These are phyloP conservation scores for Hordeum marinum DNA, from an alignment of 176 grass and related monocot genomes.

Conservation along the genomic window DNA sequence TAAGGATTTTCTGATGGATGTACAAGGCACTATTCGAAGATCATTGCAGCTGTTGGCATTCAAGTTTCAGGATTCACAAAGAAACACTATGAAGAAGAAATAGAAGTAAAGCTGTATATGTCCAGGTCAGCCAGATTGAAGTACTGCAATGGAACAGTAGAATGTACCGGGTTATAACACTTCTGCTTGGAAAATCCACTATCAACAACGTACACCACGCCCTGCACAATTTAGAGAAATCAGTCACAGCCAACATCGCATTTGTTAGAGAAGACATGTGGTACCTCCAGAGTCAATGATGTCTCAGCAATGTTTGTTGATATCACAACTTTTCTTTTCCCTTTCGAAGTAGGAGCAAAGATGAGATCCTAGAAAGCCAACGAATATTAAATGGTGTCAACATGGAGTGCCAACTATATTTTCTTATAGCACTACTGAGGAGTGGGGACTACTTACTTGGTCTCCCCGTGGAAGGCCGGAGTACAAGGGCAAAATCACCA, in stretches of 20 bases:
- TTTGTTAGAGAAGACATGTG: conserved; percentile 2
- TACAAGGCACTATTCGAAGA: conserved; percentile 1
- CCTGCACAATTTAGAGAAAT: conserved; percentile 48
- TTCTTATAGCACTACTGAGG: not conserved
- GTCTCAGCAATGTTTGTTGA: conserved; percentile 99
- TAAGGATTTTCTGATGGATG: not conserved
- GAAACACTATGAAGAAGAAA: not conserved
- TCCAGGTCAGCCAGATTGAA: not conserved
- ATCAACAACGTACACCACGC: conserved; percentile 86
- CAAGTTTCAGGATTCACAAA: not conserved
- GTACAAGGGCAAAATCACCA: conserved; percentile 87
- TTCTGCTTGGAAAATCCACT: conserved; percentile 98
- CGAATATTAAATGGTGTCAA: conserved; percentile 21
- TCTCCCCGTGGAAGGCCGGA: conserved; percentile 85
- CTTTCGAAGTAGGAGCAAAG: conserved; percentile 73
- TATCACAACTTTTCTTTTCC: conserved; percentile 97
- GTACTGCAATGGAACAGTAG: conserved; percentile 4
- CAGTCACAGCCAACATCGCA: conserved; percentile 12
- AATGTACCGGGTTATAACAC: conserved; percentile 90
- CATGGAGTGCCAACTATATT: not conserved
- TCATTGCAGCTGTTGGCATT: not conserved
- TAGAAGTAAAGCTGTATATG: conserved; percentile 9
- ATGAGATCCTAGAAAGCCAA: conserved; percentile 74
- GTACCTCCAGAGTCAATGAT: conserved; percentile 88
- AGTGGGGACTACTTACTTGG: conserved; percentile 53